phyloP scores from a whole-genome alignment of 495 filamentous ascomycete species.

The Evernia prunastri region DNA sequence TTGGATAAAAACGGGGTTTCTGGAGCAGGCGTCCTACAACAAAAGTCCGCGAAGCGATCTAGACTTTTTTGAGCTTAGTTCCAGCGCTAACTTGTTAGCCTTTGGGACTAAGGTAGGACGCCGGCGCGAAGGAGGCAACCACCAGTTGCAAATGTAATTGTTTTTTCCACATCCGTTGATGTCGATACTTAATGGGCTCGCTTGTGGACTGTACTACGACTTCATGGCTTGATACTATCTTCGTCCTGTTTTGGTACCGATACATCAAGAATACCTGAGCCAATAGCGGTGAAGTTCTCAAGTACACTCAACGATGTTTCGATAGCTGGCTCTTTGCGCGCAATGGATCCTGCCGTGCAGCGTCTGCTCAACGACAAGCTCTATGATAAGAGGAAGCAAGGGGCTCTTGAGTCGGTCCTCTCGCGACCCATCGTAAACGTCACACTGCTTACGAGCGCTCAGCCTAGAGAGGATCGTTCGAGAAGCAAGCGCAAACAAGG shows the following conservation, averaged over 20 bases:
- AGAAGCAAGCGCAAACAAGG: conserved; percentile 67
- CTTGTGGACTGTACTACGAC: not conserved
- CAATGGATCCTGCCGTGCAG: conserved; percentile 85
- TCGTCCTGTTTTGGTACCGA: not conserved
- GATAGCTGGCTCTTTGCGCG: conserved; percentile 18
- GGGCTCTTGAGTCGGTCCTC: conserved; percentile 82
- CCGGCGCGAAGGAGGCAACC: too few species aligned
- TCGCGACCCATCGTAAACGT: not conserved
- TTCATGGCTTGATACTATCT: not conserved
- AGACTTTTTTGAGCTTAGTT: too few species aligned
- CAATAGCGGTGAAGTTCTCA: not conserved
- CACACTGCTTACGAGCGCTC: conserved; percentile 19
- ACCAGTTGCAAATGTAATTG: too few species aligned
- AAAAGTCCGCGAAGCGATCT: too few species aligned
- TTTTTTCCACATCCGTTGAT: not conserved
- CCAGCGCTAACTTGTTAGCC: too few species aligned
- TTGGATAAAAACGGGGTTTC: too few species aligned
- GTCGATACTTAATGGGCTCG: not conserved
- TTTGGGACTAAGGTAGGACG: too few species aligned
- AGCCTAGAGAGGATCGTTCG: conserved; percentile 89
- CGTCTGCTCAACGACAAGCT: conserved; percentile 94
- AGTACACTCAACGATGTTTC: conserved; percentile 2
- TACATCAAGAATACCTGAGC: not conserved
- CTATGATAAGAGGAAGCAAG: conserved; percentile 94
- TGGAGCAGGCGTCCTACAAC: too few species aligned